A percentile compares a stretch with the other conserved stretches of the same genome.
Evolutionary conservation across 2,329 filamentous ascomycete species (phyloP).

Genomic region (Trichoderma harzianum): DNA sequence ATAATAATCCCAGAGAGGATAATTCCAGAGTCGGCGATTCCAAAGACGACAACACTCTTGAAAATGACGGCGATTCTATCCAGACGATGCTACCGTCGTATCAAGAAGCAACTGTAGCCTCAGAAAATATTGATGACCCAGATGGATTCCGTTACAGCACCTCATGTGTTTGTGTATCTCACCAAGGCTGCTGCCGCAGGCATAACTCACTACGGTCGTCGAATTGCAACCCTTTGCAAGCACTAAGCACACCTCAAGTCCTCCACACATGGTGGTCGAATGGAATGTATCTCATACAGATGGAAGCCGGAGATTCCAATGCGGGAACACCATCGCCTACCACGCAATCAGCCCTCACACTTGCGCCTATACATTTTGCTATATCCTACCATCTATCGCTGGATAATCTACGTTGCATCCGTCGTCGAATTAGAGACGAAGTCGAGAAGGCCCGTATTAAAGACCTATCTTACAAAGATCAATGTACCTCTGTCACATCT

Average conservation of each 20-base stretch:
- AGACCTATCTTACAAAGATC: too few relatives aligned
- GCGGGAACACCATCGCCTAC: not conserved
- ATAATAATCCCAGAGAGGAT: not conserved
- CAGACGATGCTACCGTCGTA: not conserved
- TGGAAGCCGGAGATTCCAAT: not conserved
- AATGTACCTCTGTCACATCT: too few relatives aligned
- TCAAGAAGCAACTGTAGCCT: not conserved
- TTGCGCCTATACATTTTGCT: not conserved
- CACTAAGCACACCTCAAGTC: not conserved
- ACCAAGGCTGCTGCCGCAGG: slow-evolving; percentile 11
- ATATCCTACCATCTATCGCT: not conserved
- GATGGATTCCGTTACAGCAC: not conserved
- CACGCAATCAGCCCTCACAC: not conserved
- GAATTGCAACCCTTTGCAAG: not conserved
- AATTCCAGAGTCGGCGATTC: not conserved
- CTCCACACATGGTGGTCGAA: not conserved
- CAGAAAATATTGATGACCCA: not conserved
- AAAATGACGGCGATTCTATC: not conserved
- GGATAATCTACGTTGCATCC: not conserved
- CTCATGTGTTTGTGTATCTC: slow-evolving; percentile 1
- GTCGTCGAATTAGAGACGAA: too few relatives aligned
- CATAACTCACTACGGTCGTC: not conserved
- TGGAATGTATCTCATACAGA: not conserved
- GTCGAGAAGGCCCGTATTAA: too few relatives aligned
- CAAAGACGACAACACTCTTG: not conserved